Evolutionary conservation across 1,284 basidiomycete genomes (phyloP).

Genomic region (Trichosporon inkin): DNA sequence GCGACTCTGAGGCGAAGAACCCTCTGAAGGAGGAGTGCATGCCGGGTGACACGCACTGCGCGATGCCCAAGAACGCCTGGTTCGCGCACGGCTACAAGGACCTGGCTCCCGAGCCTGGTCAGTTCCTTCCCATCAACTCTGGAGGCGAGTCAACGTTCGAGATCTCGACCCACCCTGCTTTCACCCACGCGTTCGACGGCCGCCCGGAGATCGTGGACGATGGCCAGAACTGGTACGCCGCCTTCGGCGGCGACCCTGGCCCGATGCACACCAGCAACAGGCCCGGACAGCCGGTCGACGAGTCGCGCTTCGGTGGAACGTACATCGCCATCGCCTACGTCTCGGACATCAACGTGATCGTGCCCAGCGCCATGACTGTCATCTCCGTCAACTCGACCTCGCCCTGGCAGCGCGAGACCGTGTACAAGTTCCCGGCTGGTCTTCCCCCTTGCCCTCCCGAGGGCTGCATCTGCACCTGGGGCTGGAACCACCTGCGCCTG

Average conservation of each 20-base stretch:
- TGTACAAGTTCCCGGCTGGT: slow-evolving; percentile 59
- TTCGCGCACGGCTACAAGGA: slow-evolving; percentile 3
- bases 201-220: background rate
- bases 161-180: slow-evolving; percentile 5
- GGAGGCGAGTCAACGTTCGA: background rate
- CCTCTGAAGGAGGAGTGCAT: background rate
- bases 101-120: background rate
- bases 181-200: background rate
- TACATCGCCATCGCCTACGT: slow-evolving; percentile 65
- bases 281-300: background rate
- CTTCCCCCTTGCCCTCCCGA: slow-evolving; percentile 66
- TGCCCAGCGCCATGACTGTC: slow-evolving; percentile 65
- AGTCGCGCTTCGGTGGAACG: background rate
- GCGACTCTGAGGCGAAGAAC: slow-evolving; percentile 1
- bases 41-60: background rate
- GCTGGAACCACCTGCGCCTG: slow-evolving; percentile 56
- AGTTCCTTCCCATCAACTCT: background rate
- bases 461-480: slow-evolving; percentile 66
- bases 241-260: background rate
- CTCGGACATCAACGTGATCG: slow-evolving; percentile 54
- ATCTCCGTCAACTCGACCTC: slow-evolving; percentile 69
- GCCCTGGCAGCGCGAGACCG: slow-evolving; percentile 61
- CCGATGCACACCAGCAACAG: slow-evolving; percentile 1
- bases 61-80: background rate
- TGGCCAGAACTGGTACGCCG: background rate